Percentiles rank a stretch among this genome's conserved stretches.
Conservation (phyloP, 23 red algal species). For the Gracilariopsis chorda region DNA sequence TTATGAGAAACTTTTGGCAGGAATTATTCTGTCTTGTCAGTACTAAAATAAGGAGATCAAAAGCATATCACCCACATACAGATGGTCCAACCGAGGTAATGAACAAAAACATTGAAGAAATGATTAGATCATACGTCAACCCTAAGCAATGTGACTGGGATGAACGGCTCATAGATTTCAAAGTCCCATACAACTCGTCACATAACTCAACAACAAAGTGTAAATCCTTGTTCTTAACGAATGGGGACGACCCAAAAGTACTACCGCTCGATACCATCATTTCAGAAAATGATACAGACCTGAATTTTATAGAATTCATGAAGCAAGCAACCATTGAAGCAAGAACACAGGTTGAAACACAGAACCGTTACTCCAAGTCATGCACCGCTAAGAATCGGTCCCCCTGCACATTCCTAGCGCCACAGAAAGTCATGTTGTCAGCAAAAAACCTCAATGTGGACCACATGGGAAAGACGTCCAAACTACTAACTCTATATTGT, state of each 20-base stretch:
- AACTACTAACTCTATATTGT: not conserved
- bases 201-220: not conserved
- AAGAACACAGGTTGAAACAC: not conserved
- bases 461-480: not conserved
- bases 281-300: not conserved
- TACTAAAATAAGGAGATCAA: not conserved
- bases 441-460: not conserved
- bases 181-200: slow-evolving; percentile 18
- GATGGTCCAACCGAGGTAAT: slow-evolving; percentile 30
- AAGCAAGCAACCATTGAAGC: not conserved
- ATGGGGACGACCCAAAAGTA: not conserved
- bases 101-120: slow-evolving; percentile 33
- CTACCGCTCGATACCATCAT: not conserved
- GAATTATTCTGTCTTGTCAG: not conserved
- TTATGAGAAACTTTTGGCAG: slow-evolving; percentile 31
- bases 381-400: not conserved
- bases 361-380: not conserved
- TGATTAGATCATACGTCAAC: not conserved
- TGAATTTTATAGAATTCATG: not conserved
- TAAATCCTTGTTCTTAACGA: not conserved
- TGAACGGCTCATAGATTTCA: not conserved
- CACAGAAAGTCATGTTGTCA: not conserved
- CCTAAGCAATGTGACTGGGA: slow-evolving; percentile 20
- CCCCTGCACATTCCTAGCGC: not conserved
- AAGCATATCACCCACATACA: slow-evolving; percentile 1